Percentiles rank a stretch among this genome's conserved stretches.
Evolutionary conservation across 306 rosid species (phyloP).

Genomic region (Pyrus betulifolia): DNA sequence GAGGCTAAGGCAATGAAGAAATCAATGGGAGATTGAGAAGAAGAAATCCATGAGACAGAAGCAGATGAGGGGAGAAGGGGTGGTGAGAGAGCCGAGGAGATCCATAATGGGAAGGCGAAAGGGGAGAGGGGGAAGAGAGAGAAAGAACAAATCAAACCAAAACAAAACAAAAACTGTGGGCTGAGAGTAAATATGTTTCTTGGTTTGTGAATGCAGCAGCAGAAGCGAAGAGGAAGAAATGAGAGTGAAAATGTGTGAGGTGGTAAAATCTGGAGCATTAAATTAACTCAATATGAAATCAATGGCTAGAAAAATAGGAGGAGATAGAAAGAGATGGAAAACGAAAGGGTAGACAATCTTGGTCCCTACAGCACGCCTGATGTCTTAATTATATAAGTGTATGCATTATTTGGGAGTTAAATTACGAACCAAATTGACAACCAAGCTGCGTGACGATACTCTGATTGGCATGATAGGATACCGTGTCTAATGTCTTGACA

Average conservation of each 20-base stretch:
- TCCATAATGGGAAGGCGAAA: background rate
- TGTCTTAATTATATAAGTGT: background rate
- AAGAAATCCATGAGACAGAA: background rate
- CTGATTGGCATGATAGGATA: background rate
- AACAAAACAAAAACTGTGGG: constrained; percentile 1
- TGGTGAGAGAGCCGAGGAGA: constrained; percentile 10
- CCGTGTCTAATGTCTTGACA: background rate
- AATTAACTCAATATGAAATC: no score
- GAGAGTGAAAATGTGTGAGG: background rate
- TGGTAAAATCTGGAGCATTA: no score
- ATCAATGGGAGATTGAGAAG: background rate
- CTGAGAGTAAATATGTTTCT: background rate
- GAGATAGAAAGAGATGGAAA: no score
- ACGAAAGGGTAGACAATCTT: no score
- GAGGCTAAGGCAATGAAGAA: background rate
- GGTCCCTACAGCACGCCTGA: background rate
- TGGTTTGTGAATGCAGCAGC: background rate
- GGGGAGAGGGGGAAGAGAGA: background rate
- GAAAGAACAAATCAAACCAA: background rate
- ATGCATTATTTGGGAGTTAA: background rate
- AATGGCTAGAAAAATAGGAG: no score
- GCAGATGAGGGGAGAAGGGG: background rate
- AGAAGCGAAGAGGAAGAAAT: background rate
- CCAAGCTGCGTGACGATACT: background rate
- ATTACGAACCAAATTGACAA: background rate